Percentiles rank a stretch among this genome's conserved stretches.
Conservation (phyloP, 2,329 filamentous ascomycete species). For the Chaetomium strumarium region DNA sequence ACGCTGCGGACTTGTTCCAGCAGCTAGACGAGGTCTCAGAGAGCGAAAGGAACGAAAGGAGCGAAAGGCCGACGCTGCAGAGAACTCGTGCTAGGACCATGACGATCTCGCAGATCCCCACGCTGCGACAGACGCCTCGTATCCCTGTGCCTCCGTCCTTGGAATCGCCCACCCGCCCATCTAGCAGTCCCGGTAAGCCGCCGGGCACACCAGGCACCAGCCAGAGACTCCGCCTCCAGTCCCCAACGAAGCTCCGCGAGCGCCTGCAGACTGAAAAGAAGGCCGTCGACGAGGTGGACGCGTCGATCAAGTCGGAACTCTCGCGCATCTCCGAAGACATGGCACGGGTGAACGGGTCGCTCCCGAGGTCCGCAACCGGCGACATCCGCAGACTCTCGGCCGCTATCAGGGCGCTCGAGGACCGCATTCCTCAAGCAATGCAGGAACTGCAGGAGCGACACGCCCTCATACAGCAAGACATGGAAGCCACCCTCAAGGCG, state of each 20-base stretch:
- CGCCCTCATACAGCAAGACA: conserved; percentile 59
- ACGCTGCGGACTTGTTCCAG: conserved; percentile 27
- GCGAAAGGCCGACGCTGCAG: conserved; percentile 12
- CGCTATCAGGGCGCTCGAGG: conserved; percentile 61
- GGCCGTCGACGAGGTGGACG: conserved; percentile 63
- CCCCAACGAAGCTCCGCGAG: conserved; percentile 72
- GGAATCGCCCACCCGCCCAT: conserved; percentile 29
- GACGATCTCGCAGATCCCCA: conserved; percentile 51
- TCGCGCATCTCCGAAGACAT: conserved; percentile 77
- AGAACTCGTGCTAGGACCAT: conserved; percentile 43
- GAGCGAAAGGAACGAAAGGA: conserved; percentile 17
- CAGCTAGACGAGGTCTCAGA: conserved; percentile 17
- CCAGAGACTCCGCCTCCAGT: conserved; percentile 61
- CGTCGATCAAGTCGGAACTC: conserved; percentile 67
- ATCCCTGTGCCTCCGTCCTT: conserved; percentile 24
- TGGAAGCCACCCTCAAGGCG: conserved; percentile 65
- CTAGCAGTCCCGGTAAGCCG: conserved; percentile 34
- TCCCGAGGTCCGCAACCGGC: conserved; percentile 32
- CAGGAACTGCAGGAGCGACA: conserved; percentile 57
- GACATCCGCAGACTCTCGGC: conserved; percentile 47
- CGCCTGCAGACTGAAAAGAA: conserved; percentile 77
- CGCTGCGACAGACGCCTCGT: conserved; percentile 38
- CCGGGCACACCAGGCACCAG: conserved; percentile 30
- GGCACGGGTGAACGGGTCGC: conserved; percentile 46
- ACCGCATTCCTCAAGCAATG: conserved; percentile 54